Base-by-base conservation (phyloP, 352 stramenopile genomes). In the Phytophthora pistaciae region DNA sequence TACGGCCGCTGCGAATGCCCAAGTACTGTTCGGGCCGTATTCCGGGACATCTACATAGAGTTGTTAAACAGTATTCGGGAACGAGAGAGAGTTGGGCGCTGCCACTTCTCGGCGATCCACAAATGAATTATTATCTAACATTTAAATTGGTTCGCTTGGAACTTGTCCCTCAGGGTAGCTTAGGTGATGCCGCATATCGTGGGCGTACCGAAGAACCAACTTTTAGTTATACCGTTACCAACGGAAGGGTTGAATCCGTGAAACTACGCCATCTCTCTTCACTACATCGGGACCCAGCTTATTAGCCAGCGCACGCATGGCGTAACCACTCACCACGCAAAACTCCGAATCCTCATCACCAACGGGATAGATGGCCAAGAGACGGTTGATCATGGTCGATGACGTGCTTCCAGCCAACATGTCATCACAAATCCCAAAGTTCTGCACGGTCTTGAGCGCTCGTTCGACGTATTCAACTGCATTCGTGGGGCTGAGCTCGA, bases 11-110 rank as follows among this genome's bases (percentile, higher is more conserved):
- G 75, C 81, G 49, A 95, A 93, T 46, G 84, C 84, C 3, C 85
- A 95, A 38, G 81, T 93, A 44, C 73, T 93, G 29, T 95, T 95
- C 38, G 88, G 83, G 33, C 84, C 88, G n/a, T 95, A 93, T 66
- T 92, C 84, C 7, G 83, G 81, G 14, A 61, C 75, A 40, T 55
- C 65, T 49, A n/a, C n/a, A n/a, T n/a, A n/a, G n/a, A n/a, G n/a
- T n/a, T n/a, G n/a, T n/a, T n/a, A n/a, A n/a, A n/a, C n/a, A n/a
- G n/a, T n/a, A n/a, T n/a, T n/a, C n/a, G n/a, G n/a, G n/a, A n/a
- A n/a, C n/a, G n/a, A n/a, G n/a, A n/a, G n/a, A n/a, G n/a, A n/a
- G n/a, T n/a, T n/a, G n/a, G n/a, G n/a, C n/a, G 25, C 25, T 27
- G 25, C 25, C 3, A 27, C 25, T 27, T 27, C 25, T 27, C 25